Conservation (phyloP, 306 rosid species). For the Hylodesmum podocarpum region DNA sequence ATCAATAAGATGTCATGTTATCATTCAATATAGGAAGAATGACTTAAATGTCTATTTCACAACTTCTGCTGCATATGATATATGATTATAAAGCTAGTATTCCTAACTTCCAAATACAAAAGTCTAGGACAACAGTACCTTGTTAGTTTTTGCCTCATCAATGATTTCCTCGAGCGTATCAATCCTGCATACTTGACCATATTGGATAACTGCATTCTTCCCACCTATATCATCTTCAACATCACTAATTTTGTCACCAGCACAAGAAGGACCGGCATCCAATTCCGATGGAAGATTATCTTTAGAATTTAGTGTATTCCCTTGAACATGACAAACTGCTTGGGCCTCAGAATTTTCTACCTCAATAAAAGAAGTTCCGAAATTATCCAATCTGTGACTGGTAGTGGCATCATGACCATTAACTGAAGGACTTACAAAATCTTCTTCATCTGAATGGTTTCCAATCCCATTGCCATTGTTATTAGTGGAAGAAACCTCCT, state of each 20-base stretch:
- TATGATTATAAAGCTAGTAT: constrained; percentile 2
- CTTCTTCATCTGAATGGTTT: constrained; percentile 18
- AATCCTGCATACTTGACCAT: constrained; percentile 47
- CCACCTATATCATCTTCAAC: constrained; percentile 39
- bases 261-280: constrained; percentile 12
- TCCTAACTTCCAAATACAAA: neutral
- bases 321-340: constrained; percentile 19
- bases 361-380: constrained; percentile 21
- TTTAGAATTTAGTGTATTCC: constrained; percentile 17
- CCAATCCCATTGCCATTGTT: constrained; percentile 27
- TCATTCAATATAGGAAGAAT: constrained; percentile 5
- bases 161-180: constrained; percentile 75
- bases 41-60: neutral
- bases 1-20: neutral
- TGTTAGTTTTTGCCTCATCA: constrained; percentile 77
- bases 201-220: constrained; percentile 29
- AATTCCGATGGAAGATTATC: constrained; percentile 33
- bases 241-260: constrained; percentile 36
- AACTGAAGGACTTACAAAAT: constrained; percentile 18
- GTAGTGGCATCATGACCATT: constrained; percentile 11
- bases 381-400: constrained; percentile 20
- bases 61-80: neutral
- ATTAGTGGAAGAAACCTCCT: neutral
- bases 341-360: constrained; percentile 32
- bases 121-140: constrained; percentile 56